Base-by-base conservation (phyloP, 2,329 filamentous ascomycete genomes). In the Raffaelea albimanens region DNA sequence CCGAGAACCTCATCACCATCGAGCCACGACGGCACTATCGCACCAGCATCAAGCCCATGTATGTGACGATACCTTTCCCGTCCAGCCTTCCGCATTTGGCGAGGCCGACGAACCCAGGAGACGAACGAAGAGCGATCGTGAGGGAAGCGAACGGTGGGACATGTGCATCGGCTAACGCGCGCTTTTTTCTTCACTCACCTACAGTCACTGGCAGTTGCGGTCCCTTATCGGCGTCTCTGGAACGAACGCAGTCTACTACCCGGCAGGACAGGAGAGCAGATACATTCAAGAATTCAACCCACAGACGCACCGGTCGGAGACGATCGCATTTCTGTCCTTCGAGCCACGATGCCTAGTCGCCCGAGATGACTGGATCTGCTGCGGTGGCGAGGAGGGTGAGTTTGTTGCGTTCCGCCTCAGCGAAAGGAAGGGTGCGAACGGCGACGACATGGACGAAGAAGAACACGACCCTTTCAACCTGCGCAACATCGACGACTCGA, bases 341-440 rank as follows among this genome's bases (percentile, higher is more conserved):
- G 77, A 65, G 57, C 85, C 90, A n/a, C 79, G 87, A 67, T 97
- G 91, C 63, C 78, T 96, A 7, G 85, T 87, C n/a, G 85, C 87
- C 8, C 83, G 82, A 46, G 78, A 86, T 58, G 89, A 89, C 45
- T 97, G 87, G 84, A 76, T 97, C 34, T 95, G 87, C 58, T 87
- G 90, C 42, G 93, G 91, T 42, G 91, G 91, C 50, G 85, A 95
- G 58, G 80, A 81, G 55, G 93, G 93, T 49, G 85, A 94, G 60
- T 95, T 95, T 60, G 83, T 86, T 25, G 82, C 88, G 47, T 84
- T 95, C 58, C 80, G 77, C 55, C 70, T 90, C 14, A 62, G 67
- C 46, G 69, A 40, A 3, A n/a, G 23, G n/a, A 38, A 38, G 14
- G 55, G 62, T 58, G 16, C 58, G 54, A 40, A 55, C 13, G 50